Conservation (phyloP, 2,329 filamentous ascomycete species). For the Diaporthe vaccinii region DNA sequence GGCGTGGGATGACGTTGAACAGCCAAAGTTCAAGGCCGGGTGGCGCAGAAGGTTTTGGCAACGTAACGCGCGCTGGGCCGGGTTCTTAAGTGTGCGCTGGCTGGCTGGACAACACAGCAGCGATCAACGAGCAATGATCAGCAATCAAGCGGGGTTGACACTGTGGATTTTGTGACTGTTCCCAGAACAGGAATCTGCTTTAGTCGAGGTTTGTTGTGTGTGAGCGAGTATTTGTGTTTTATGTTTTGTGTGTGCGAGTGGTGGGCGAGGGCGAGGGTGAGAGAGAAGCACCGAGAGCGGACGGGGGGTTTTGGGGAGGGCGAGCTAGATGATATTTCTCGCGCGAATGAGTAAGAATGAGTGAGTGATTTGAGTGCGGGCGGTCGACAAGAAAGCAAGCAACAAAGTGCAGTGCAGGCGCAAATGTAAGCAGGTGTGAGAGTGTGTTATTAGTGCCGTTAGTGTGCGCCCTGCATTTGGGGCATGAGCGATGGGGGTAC, state of each 20-base stretch:
- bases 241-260: background rate
- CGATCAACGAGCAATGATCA: conserved; percentile 9
- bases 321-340: conserved; percentile 24
- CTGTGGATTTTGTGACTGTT: conserved; percentile 11
- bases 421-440: background rate
- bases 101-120: background rate
- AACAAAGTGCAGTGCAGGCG: background rate
- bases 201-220: background rate
- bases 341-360: conserved; percentile 10
- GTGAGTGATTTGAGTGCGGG: conserved; percentile 8
- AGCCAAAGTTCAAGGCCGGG: conserved; percentile 1
- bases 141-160: background rate
- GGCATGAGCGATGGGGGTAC: background rate
- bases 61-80: conserved; percentile 6
- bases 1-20: conserved; percentile 35
- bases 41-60: conserved; percentile 25
- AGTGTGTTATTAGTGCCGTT: conserved; percentile 15
- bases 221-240: conserved; percentile 10
- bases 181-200: background rate
- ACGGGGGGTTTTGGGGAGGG: conserved; percentile 5
- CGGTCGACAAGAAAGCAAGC: background rate
- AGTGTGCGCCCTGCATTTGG: conserved; percentile 11
- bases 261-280: background rate
- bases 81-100: conserved; percentile 12
- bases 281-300: conserved; percentile 17